Conservation (phyloP, 2,329 filamentous ascomycete species). For the Cladosporium phlei region DNA sequence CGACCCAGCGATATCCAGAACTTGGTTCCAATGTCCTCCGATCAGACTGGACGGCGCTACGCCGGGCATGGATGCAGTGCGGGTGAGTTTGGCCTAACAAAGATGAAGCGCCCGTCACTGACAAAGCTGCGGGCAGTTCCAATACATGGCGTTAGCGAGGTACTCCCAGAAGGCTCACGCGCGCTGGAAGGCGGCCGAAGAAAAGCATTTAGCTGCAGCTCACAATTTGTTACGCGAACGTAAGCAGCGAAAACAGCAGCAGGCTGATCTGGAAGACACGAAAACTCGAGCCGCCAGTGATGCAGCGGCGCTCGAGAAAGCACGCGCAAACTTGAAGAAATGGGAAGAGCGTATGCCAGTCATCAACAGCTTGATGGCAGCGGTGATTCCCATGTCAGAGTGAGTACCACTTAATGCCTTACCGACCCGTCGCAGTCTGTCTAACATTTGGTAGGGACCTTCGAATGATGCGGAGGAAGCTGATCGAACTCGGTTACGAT, state of each 20-base stretch:
- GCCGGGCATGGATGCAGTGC: constrained; percentile 39
- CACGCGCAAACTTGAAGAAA: constrained; percentile 25
- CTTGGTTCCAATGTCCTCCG: constrained; percentile 44
- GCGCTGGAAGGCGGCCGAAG: constrained; percentile 21
- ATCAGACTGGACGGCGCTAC: constrained; percentile 34
- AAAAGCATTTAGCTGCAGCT: constrained; percentile 22
- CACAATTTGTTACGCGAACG: constrained; percentile 23
- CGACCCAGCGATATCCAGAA: constrained; percentile 39
- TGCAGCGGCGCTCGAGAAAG: constrained; percentile 21
- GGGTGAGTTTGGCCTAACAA: constrained; percentile 29
- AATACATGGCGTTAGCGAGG: constrained; percentile 38
- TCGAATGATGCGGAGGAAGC: constrained; percentile 23
- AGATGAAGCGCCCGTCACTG: constrained; percentile 1
- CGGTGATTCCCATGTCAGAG: constrained; percentile 31
- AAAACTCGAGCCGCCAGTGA: constrained; percentile 10
- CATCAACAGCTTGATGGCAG: constrained; percentile 34
- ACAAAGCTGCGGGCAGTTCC: constrained; percentile 37
- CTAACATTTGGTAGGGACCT: constrained; percentile 27
- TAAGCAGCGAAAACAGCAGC: constrained; percentile 20
- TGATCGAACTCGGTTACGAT: constrained; percentile 28
- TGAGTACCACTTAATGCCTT: constrained; percentile 17
- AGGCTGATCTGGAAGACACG: constrained; percentile 20
- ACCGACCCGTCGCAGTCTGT: neutral
- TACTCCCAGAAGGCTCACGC: constrained; percentile 28
- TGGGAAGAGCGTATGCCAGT: constrained; percentile 31